A percentile compares a stretch with the other conserved stretches of the same genome.
These are phyloP conservation scores for Geranium brycei DNA, from an alignment of 345 rosid genomes.

Conservation along the genomic window DNA sequence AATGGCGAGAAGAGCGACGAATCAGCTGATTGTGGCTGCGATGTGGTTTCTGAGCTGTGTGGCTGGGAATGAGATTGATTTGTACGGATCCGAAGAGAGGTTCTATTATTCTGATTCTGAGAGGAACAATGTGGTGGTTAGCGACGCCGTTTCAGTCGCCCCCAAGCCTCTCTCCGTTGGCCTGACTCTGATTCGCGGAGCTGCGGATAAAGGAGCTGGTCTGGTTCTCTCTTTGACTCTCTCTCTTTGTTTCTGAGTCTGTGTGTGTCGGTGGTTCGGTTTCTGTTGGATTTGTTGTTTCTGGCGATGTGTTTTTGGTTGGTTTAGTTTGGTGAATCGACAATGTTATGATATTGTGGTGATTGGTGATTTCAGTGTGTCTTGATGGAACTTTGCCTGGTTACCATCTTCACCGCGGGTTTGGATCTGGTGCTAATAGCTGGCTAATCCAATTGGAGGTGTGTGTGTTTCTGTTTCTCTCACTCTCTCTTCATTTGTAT, in stretches of 20 bases:
- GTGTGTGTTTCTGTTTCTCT: too few species aligned
- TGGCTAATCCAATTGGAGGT: conserved; percentile 69
- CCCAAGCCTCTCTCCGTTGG: conserved; percentile 40
- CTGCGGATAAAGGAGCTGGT: conserved; percentile 88
- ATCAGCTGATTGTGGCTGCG: too few species aligned
- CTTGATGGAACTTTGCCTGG: too few species aligned
- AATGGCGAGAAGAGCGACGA: too few species aligned
- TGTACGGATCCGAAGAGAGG: conserved; percentile 8
- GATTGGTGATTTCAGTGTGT: conserved; percentile 59
- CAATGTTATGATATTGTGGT: conserved; percentile 43
- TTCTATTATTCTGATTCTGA: too few species aligned
- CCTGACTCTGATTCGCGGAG: conserved; percentile 72
- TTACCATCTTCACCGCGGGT: too few species aligned
- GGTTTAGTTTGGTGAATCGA: not conserved
- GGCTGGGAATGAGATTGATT: conserved; percentile 1
- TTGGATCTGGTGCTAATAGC: too few species aligned
- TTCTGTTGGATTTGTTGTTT: not conserved
- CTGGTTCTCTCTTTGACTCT: conserved; percentile 1
- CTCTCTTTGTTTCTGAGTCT: not conserved
- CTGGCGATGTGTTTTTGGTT: too few species aligned
- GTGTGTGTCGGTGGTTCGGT: not conserved
- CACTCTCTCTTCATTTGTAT: too few species aligned
- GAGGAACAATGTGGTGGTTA: conserved; percentile 6
- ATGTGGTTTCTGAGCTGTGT: too few species aligned
- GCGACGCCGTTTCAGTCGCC: conserved; percentile 16